Base-by-base conservation (phyloP, 2,329 filamentous ascomycete species). In the Colletotrichum lupini region DNA sequence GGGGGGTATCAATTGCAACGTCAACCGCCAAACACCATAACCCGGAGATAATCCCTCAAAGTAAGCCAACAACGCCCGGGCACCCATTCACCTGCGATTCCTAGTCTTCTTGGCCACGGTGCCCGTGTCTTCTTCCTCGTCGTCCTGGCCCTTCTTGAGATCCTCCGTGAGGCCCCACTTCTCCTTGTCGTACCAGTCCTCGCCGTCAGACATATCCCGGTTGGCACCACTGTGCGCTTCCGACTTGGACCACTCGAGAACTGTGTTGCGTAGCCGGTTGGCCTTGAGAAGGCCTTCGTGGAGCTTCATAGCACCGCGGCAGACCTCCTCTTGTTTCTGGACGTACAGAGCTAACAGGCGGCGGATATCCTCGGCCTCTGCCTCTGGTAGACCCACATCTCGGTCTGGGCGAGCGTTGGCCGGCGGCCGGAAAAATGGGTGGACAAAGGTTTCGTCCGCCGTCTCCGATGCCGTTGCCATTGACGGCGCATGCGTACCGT, bases 141-240 rank as follows among this genome's bases (percentile, higher is more conserved):
- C 92, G 74, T 95, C 93, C 77, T 94, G 92, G 0, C 94, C 94
- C 83, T 97, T 97, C 81, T 94, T 92, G 8, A 96, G 83, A 76
- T 94, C 92, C 74, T 93, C 92, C 9, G 90, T 88, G 61, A 97
- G 81, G 0, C 89, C 90, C 93, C 94, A 96, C 83, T 94, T 93
- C 66, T 94, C 92, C 78, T 90, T 90, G 81, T 97, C 94, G 79
- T 95, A 95, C 93, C 94, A 97, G 80, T 97, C 94, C 84, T 97
- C 94, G 12, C 94, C 94, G 80, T 97, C 94, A 63, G 93, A 95
- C 92, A 97, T 92, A 81, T 95, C 93, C 62, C 91, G 82, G 79
- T 91, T 90, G 22, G 85, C 80, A 1, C 91, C 90, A 65, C 86
- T 87, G 78, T 96, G 94, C 26, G 89, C 93, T 83, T 96, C 94